These are phyloP conservation scores for Aspergillus biplanus DNA, from an alignment of 495 filamentous ascomycete species.

Conservation along the genomic window DNA sequence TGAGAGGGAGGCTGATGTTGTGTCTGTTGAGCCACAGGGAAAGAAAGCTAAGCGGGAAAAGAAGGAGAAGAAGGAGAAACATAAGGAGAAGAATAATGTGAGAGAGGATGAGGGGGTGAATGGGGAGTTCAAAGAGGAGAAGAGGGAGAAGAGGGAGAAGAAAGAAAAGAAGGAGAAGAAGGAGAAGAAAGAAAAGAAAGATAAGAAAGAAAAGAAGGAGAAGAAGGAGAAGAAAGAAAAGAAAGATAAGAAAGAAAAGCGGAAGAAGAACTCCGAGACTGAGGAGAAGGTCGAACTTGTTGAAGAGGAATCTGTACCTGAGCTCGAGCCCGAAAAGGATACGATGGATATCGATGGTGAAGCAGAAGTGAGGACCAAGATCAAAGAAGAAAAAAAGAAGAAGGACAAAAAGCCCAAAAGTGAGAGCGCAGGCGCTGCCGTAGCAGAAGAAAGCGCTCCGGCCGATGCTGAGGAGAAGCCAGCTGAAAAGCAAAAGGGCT, in stretches of 20 bases:
- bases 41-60: constrained; percentile 47
- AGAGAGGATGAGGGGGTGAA: constrained; percentile 25
- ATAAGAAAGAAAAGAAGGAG: constrained; percentile 24
- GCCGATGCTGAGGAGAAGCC: constrained; percentile 20
- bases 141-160: constrained; percentile 45
- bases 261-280: constrained; percentile 6
- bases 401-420: constrained; percentile 24
- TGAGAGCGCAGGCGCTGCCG: constrained; percentile 1
- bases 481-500: constrained; percentile 46
- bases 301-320: constrained; percentile 20
- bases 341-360: constrained; percentile 17
- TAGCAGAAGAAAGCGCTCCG: constrained; percentile 18
- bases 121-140: constrained; percentile 26
- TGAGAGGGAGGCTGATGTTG: neutral
- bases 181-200: constrained; percentile 27
- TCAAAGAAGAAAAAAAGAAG: constrained; percentile 18
- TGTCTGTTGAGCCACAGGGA: constrained; percentile 33
- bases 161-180: constrained; percentile 28
- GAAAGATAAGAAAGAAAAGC: constrained; percentile 16
- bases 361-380: constrained; percentile 18
- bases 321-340: constrained; percentile 11
- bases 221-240: constrained; percentile 18
- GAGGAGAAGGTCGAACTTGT: constrained; percentile 21
- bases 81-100: constrained; percentile 24
- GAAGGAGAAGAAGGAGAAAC: constrained; percentile 27